A percentile compares a stretch with the other conserved stretches of the same genome.
phyloP scores from a whole-genome alignment of 495 filamentous ascomycete genomes.

The Penicillium daleae region DNA sequence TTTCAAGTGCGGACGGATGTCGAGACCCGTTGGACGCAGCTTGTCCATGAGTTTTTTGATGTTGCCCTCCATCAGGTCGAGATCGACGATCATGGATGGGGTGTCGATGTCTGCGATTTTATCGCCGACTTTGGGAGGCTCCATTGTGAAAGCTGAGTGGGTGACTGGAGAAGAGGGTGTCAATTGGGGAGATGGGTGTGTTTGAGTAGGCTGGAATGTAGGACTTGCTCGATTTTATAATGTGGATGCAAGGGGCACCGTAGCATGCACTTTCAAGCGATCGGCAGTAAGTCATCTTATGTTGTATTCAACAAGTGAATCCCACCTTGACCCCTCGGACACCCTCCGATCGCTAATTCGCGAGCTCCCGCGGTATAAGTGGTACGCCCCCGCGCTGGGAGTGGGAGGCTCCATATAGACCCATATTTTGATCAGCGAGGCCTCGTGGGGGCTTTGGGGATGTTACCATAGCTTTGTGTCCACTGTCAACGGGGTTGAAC shows the following conservation, averaged over 20 bases:
- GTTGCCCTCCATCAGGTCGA: slow-evolving; percentile 55
- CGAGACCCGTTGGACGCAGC: slow-evolving; percentile 38
- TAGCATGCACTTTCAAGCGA: not conserved
- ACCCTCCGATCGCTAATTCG: slow-evolving; percentile 1
- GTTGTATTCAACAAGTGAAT: slow-evolving; percentile 8
- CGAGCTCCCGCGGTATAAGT: slow-evolving; percentile 1
- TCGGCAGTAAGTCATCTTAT: slow-evolving; percentile 4
- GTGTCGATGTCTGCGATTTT: slow-evolving; percentile 39
- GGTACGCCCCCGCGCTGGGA: slow-evolving; percentile 5
- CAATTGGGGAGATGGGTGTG: no score
- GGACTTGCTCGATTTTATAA: no score
- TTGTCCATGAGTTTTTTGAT: slow-evolving; percentile 42
- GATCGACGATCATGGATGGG: slow-evolving; percentile 51
- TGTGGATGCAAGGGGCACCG: slow-evolving; percentile 6
- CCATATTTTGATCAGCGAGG: not conserved
- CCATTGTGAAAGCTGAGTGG: slow-evolving; percentile 19
- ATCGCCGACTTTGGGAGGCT: slow-evolving; percentile 33
- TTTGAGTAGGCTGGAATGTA: no score
- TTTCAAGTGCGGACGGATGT: slow-evolving; percentile 47
- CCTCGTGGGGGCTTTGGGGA: not conserved
- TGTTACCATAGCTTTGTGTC: not conserved
- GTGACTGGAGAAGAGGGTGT: not conserved
- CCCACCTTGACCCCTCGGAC: slow-evolving; percentile 15
- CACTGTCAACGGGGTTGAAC: no score
- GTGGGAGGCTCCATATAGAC: slow-evolving; percentile 4